Conservation (phyloP, 2,329 filamentous ascomycete species). For the Neonectria faginata region DNA sequence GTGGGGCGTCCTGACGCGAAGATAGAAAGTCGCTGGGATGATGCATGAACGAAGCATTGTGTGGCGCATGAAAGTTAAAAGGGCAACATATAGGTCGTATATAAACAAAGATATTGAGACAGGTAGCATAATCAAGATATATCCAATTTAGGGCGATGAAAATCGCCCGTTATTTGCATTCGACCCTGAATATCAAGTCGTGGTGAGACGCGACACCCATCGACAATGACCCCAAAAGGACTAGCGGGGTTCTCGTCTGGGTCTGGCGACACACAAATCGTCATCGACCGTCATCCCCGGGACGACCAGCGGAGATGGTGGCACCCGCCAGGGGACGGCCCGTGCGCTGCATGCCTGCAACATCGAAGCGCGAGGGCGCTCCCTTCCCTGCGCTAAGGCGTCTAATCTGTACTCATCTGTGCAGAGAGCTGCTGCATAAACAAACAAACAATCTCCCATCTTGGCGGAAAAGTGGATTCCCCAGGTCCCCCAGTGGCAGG, state of each 20-base stretch:
- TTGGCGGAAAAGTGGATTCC: slow-evolving; percentile 38
- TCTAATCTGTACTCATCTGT: slow-evolving; percentile 44
- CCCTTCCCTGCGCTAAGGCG: slow-evolving; percentile 38
- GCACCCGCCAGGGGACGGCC: slow-evolving; percentile 33
- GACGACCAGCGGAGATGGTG: slow-evolving; percentile 46
- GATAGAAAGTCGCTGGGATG: background rate
- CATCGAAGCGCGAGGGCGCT: slow-evolving; percentile 25
- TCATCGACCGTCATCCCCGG: slow-evolving; percentile 45
- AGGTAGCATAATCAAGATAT: background rate
- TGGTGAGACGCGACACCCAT: slow-evolving; percentile 42
- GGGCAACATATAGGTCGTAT: background rate
- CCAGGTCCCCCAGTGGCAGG: slow-evolving; percentile 21
- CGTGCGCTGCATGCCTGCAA: slow-evolving; percentile 43
- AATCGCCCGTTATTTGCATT: slow-evolving; percentile 22
- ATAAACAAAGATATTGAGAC: background rate
- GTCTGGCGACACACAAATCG: slow-evolving; percentile 41
- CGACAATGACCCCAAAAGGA: slow-evolving; percentile 23
- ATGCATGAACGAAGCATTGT: slow-evolving; percentile 24
- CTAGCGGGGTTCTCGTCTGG: background rate
- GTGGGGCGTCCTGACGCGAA: slow-evolving; percentile 26
- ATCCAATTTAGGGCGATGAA: slow-evolving; percentile 6
- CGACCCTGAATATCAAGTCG: slow-evolving; percentile 22
- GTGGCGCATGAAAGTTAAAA: background rate
- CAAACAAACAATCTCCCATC: slow-evolving; percentile 52
- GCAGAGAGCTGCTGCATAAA: slow-evolving; percentile 46